Evolutionary conservation across 2,329 filamentous ascomycete species (phyloP).

Genomic region (Thyridium curvatum): DNA sequence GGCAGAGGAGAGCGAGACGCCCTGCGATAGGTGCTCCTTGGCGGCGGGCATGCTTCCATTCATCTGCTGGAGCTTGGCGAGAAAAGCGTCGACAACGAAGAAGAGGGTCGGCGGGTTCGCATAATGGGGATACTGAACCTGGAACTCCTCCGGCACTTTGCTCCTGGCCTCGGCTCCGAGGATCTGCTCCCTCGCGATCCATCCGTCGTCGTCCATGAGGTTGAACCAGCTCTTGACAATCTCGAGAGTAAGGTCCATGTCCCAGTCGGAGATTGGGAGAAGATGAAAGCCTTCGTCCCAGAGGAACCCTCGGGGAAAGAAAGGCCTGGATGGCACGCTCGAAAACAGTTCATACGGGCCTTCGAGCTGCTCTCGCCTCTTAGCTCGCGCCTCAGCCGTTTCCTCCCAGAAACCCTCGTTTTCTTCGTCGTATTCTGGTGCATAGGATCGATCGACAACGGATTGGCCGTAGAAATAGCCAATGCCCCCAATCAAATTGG

Average conservation of each 20-base stretch:
- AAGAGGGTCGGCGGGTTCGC: slow-evolving; percentile 90
- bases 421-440: slow-evolving; percentile 81
- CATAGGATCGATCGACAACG: slow-evolving; percentile 77
- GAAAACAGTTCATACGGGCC: slow-evolving; percentile 70
- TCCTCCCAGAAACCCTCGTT: slow-evolving; percentile 88
- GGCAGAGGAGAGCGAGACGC: slow-evolving; percentile 50
- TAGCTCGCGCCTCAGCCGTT: slow-evolving; percentile 70
- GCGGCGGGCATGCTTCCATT: slow-evolving; percentile 39
- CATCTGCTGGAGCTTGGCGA: slow-evolving; percentile 65
- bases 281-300: slow-evolving; percentile 96
- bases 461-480: slow-evolving; percentile 87
- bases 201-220: slow-evolving; percentile 89
- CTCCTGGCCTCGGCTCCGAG: slow-evolving; percentile 79
- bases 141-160: slow-evolving; percentile 84
- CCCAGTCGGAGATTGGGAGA: slow-evolving; percentile 83
- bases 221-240: slow-evolving; percentile 89
- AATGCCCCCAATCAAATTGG: slow-evolving; percentile 82
- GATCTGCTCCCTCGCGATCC: slow-evolving; percentile 92
- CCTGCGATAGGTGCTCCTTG: slow-evolving; percentile 34
- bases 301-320: slow-evolving; percentile 87
- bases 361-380: slow-evolving; percentile 61
- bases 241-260: slow-evolving; percentile 74
- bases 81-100: slow-evolving; percentile 72
- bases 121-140: slow-evolving; percentile 87
- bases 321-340: slow-evolving; percentile 78